Evolutionary conservation across 2,329 filamentous ascomycete species (phyloP), one percentile per base, ranked within the genome.

Genomic region (Didymella exigua): DNA sequence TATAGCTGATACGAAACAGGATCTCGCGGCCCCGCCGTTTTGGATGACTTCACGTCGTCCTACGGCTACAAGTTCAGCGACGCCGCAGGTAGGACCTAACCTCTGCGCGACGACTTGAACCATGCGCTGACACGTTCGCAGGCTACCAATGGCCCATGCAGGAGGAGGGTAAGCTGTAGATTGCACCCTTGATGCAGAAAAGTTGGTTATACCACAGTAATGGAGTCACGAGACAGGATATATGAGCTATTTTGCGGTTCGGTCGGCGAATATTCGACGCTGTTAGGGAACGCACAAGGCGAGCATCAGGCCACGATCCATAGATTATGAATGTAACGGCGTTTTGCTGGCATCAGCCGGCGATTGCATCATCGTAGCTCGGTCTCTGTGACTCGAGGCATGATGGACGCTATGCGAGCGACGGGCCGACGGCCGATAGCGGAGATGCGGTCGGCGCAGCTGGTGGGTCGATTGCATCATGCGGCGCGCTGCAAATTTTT

Each of bases 31-130:
- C 96, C 96, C 24, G 90, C 93, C 50, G 93, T 99, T 31, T 85
- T 99, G 52, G 95, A 99, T 69, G 95, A 99, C 80, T 99, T 99
- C 81, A 98, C 93, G 27, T 89, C 93, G 34, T 96, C 93, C 5
- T 99, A 96, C 75, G 95, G 95, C 62, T 99, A 99, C 84, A 97
- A 96, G 79, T 99, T 99, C 82, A 96, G 90, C 74, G 95, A 99
- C 71, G 91, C 93, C 59, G 90, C 93, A 66, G 93, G 93, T 75
- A 68, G 52, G 68, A 58, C 49, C 37, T 59, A 50, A 56, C 33
- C 54, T 47, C 40, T 50, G 48, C 41, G 54, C 19, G 13, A 44
- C 16, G 36, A 33, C 24, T 37, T 31, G 42, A 33, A 36, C 41
- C 26, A 21, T 13, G 36, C 21, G 54, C 63, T 72, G 50, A 73